phyloP scores from a whole-genome alignment of 805 yeast genomes.

The Ascoidea asiatica region DNA sequence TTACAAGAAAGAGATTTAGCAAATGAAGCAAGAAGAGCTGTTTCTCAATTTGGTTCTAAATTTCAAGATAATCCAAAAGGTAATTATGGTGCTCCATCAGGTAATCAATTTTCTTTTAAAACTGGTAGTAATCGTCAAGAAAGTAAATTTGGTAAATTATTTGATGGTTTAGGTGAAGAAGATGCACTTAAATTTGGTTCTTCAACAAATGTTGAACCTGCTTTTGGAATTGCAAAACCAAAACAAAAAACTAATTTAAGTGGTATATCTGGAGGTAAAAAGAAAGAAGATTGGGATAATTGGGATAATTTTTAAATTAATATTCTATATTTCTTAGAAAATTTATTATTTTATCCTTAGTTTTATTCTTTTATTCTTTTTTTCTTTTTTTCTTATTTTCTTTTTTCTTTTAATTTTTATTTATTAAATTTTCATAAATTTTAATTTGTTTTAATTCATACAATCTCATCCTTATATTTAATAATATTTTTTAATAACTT shows the following conservation, averaged over 20 bases:
- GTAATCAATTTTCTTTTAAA: constrained; percentile 37
- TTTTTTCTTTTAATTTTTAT: no score
- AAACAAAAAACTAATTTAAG: constrained; percentile 41
- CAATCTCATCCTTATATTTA: neutral
- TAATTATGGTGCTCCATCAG: constrained; percentile 56
- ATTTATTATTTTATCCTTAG: no score
- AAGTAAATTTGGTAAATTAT: constrained; percentile 35
- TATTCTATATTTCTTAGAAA: no score
- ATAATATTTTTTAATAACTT: neutral
- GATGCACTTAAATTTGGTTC: constrained; percentile 10
- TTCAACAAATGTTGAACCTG: constrained; percentile 31
- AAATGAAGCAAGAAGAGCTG: constrained; percentile 77
- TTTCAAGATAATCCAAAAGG: constrained; percentile 68
- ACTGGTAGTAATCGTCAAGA: constrained; percentile 21
- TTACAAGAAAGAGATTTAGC: constrained; percentile 71
- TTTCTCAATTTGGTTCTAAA: constrained; percentile 90
- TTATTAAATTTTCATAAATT: no score
- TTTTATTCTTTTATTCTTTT: no score
- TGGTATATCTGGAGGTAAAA: constrained; percentile 29
- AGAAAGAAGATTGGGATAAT: constrained; percentile 30
- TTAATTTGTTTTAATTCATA: no score
- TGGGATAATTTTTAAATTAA: constrained; percentile 50
- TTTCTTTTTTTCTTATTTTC: no score
- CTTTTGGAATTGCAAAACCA: constrained; percentile 56
- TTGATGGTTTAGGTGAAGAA: constrained; percentile 38